Conservation (phyloP, 169 alveolate genomes). For the Plasmodium coatneyi region DNA sequence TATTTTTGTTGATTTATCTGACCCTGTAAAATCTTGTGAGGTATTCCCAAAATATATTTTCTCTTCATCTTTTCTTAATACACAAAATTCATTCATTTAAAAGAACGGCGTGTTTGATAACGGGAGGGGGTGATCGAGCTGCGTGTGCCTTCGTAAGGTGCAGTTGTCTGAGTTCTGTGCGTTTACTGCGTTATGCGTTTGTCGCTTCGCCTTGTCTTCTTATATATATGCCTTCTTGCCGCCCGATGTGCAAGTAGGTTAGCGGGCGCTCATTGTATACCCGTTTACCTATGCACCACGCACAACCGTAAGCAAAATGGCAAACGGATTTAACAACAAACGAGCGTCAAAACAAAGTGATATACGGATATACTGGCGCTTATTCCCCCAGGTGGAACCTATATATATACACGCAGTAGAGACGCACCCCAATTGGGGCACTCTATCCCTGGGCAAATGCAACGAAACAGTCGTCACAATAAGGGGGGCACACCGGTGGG, state of each 20-base stretch:
- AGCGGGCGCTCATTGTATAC: not conserved
- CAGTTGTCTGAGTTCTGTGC: not conserved
- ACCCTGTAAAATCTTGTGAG: not conserved
- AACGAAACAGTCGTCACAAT: not conserved
- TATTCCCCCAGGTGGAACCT: not conserved
- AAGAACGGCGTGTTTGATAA: not conserved
- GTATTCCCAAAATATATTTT: conserved; percentile 4
- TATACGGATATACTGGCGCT: not conserved
- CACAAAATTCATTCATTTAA: conserved; percentile 48
- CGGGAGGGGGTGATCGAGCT: not conserved
- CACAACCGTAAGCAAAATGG: not conserved
- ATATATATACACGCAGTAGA: not conserved
- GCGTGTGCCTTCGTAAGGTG: not conserved
- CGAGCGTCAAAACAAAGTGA: not conserved
- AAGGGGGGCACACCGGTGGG: not conserved
- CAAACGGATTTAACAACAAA: not conserved
- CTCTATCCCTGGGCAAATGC: not conserved
- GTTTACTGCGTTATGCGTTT: not conserved
- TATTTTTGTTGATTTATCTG: conserved; percentile 8
- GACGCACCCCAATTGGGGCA: not conserved
- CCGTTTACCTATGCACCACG: not conserved
- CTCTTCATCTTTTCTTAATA: not conserved
- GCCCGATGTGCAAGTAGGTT: not conserved
- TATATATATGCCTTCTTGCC: not conserved
- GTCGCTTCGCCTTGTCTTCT: not conserved